Base-by-base conservation (phyloP, 2,329 filamentous ascomycete species). In the Colletotrichum musae region DNA sequence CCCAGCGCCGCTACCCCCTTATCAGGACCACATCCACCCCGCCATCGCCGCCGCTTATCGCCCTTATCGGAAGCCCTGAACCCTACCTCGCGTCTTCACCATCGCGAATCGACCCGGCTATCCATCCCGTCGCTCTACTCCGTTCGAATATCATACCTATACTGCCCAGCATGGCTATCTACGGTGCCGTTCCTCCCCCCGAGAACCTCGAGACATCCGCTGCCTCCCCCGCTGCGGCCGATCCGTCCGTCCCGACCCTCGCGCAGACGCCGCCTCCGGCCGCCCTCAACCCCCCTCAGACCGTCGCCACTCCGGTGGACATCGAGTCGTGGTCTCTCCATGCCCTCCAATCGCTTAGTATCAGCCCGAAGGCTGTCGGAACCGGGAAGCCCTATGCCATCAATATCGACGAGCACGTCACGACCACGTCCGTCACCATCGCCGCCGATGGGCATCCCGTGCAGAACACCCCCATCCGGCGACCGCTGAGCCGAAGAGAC, bases 381-480 rank as follows among this genome's bases (percentile, higher is more conserved):
- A 88, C 88, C 3, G 88, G 89, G 53, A 86, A 88, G 32, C 86
- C 90, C 5, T 86, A 97, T 61, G 86, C 91, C 57, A 96, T 97
- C 73, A 91, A 93, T 2, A 88, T 97, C 61, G 93, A 97, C 78
- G 88, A 89, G 43, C 72, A 76, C 79, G 45, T 54, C 26, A 59
- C 48, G 56, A 71, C 56, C 6, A 52, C 51, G 3, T 24, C 58
- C 15, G 61, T 61, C 28, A 28, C 64, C 7, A 59, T 68, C 41
- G 63, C 51, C 72, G 75, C 70, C 32, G 41, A 60, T 18, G 54
- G 64, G 47, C 53, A 76, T 18, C 59, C 66, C 16, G 72, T 75
- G 26, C 64, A 71, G 6, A 65, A 72, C 6, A 75, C 78, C 47
- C 79, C 80, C 65, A 83, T 79, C 70, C 83, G 78, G 70, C 84